Conservation (phyloP, 345 rosid genomes). For the Triadica sebifera region DNA sequence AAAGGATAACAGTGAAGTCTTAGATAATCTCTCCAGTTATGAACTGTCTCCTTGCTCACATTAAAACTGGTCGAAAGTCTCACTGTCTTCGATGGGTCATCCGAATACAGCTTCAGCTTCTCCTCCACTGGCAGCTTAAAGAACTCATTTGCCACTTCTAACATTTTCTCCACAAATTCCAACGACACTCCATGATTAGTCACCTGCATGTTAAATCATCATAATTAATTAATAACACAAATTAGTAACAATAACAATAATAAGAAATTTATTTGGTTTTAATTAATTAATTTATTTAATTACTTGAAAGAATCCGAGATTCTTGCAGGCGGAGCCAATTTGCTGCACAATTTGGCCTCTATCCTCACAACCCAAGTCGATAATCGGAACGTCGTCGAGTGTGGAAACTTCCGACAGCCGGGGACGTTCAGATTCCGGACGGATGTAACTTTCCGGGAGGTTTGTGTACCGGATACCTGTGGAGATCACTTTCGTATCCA, state of each 20-base stretch:
- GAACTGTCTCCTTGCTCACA: slow-evolving; percentile 68
- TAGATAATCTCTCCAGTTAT: slow-evolving; percentile 87
- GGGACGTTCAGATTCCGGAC: slow-evolving; percentile 73
- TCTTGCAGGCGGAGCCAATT: slow-evolving; percentile 51
- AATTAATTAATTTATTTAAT: no score
- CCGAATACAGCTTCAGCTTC: slow-evolving; percentile 80
- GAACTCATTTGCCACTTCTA: slow-evolving; percentile 51
- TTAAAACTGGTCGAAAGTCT: slow-evolving; percentile 85
- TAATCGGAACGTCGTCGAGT: slow-evolving; percentile 55
- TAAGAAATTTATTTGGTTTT: no score
- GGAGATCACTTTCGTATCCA: slow-evolving; percentile 65
- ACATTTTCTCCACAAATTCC: slow-evolving; percentile 41
- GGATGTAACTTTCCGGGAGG: slow-evolving; percentile 63
- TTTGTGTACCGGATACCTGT: slow-evolving; percentile 42
- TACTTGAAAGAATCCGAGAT: slow-evolving; percentile 73
- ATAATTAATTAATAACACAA: no score
- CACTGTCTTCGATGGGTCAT: slow-evolving; percentile 71
- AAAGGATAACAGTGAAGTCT: slow-evolving; percentile 82
- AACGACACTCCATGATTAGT: slow-evolving; percentile 59
- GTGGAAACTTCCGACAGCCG: slow-evolving; percentile 51
- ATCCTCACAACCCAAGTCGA: slow-evolving; percentile 56
- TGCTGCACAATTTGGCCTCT: slow-evolving; percentile 39
- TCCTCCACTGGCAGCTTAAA: slow-evolving; percentile 69
- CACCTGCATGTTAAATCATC: slow-evolving; percentile 31
- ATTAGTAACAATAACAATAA: no score